Evolutionary conservation across 2,329 filamentous ascomycete species (phyloP).

Genomic region (Akanthomyces dipterigenus): DNA sequence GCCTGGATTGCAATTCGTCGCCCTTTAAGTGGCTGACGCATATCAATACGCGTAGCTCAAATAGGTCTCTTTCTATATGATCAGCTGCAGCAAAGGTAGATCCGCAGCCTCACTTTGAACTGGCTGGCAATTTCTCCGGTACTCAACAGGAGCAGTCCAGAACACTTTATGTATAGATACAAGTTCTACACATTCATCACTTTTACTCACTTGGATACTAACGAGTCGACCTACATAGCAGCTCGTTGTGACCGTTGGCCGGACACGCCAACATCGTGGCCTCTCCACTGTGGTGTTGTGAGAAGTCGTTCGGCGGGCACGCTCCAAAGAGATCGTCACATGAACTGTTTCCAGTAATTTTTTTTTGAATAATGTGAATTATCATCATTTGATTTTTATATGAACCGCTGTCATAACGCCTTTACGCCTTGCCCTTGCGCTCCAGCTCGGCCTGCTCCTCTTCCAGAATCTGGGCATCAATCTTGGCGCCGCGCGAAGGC

Average conservation of each 20-base stretch:
- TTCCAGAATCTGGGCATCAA: constrained; percentile 56
- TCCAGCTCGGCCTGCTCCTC: constrained; percentile 57
- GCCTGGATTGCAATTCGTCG: constrained; percentile 4
- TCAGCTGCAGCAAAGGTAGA: neutral
- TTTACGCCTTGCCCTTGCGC: constrained; percentile 44
- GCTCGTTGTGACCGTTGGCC: too few species aligned
- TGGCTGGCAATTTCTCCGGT: too few species aligned
- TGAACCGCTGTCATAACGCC: neutral
- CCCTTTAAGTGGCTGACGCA: constrained; percentile 3
- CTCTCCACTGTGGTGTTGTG: too few species aligned
- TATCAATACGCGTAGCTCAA: neutral
- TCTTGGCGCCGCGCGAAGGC: constrained; percentile 59
- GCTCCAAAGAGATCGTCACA: too few species aligned
- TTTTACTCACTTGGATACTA: too few species aligned
- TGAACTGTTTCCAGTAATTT: neutral
- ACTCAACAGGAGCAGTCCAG: too few species aligned
- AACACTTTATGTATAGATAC: too few species aligned
- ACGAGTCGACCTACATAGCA: too few species aligned
- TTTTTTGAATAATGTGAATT: neutral
- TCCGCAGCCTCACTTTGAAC: neutral
- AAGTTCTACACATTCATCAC: too few species aligned
- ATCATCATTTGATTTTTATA: neutral
- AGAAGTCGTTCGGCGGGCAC: too few species aligned
- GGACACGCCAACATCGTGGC: too few species aligned
- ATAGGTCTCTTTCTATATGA: neutral